These are phyloP conservation scores for Panicum virgatum DNA, from an alignment of 202 grass and related monocot species.

Conservation along the genomic window DNA sequence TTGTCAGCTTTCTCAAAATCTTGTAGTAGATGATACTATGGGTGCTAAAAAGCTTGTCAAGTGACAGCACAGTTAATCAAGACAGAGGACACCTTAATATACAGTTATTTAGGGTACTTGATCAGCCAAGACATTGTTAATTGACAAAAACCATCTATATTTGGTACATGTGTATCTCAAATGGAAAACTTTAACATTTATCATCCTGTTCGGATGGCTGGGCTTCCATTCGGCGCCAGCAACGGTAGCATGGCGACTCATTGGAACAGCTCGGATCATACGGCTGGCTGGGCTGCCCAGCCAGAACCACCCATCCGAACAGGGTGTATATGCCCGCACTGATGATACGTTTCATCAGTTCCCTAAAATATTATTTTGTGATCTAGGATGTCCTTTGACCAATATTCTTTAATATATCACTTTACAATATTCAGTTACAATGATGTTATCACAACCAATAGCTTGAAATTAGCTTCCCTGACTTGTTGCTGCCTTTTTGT, in stretches of 20 bases:
- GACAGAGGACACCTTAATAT: not conserved
- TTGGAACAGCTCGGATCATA: too few species aligned
- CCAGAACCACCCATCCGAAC: too few species aligned
- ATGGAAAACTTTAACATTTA: constrained; percentile 20
- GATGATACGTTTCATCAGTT: not conserved
- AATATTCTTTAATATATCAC: not conserved
- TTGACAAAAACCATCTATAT: not conserved
- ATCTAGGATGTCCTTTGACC: not conserved
- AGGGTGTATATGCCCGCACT: too few species aligned
- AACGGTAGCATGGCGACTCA: too few species aligned
- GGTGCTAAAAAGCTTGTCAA: not conserved
- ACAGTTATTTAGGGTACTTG: not conserved
- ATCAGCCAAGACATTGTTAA: constrained; percentile 26
- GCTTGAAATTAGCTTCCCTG: constrained; percentile 22
- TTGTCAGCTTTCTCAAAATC: constrained; percentile 9
- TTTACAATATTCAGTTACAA: constrained; percentile 11
- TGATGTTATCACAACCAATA: not conserved
- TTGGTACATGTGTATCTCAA: not conserved
- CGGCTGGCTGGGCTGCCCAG: too few species aligned
- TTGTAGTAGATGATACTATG: not conserved
- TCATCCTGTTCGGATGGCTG: too few species aligned
- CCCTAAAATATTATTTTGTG: not conserved
- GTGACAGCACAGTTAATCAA: constrained; percentile 19
- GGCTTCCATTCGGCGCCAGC: too few species aligned
- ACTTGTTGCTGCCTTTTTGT: constrained; percentile 23